Evolutionary conservation across 768 basidiomycete species (phyloP), one percentile per base, ranked within the genome.

Genomic region (Hypsizygus marmoreus): DNA sequence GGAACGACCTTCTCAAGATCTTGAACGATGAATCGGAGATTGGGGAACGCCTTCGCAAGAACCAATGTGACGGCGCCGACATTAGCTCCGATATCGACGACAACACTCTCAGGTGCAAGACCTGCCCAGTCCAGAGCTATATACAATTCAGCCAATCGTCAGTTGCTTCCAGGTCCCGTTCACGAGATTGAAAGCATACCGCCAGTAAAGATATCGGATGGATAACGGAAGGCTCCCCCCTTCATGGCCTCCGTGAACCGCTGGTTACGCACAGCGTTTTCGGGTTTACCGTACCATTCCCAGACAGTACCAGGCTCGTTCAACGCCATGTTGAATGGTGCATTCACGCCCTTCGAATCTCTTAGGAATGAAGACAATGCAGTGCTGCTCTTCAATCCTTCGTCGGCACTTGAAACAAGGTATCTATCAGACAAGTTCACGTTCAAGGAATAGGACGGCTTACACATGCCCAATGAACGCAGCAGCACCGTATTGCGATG

Each of bases 241-340:
- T 42, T 42, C 53, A 67, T 66, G 22, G 57, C 31, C 9, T 25
- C 63, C 1, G 57, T 48, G 43, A 67, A 66, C 2, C 64, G 58
- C 8, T 53, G 45, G 13, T 57, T 34, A 3, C 46, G 37, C 22
- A 36, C 37, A 26, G 44, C 54, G 33, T 67, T 68, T 29, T 51
- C 56, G 4, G 66, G 57, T 28, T 58, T 38, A 25, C 65, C 56
- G 24, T 51, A 57, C 59, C 59, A 64, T 16, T 65, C 61, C 51
- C 56, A 68, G 23, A 56, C 40, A 2, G 54, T 48, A 19, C 41
- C 36, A 1, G 43, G 25, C 19, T 52, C 53, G 9, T 56, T 50
- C 37, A 52, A 52, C 2, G 56, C 63, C 4, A 53, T 31, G 31
- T 56, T 60, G 51, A 59, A 57, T 1, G 60, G 41, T 1, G 56